Base-by-base conservation (phyloP, 1,284 basidiomycete species). In the Afroboletus lepidellus region DNA sequence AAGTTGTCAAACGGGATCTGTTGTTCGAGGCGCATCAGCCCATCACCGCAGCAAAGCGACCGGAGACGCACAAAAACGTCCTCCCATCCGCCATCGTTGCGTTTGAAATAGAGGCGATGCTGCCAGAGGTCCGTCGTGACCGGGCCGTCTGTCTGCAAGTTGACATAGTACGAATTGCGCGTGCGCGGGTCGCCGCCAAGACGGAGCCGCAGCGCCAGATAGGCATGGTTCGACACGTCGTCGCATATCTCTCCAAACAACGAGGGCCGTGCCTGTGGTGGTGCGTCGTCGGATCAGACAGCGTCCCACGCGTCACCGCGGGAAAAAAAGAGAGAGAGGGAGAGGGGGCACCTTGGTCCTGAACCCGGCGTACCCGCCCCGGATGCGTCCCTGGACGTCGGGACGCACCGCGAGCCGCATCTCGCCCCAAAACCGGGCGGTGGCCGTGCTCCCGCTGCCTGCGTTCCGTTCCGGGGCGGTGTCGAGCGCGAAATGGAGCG, bases 81-180 rank as follows among this genome's bases (percentile, higher is more conserved):
- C 67, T 94, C 90, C 93, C 94, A 96, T 11, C 76, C 74, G 16
- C 85, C 85, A 49, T 90, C 84, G 21, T 77, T 74, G 46, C 81
- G 77, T 51, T 80, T 75, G 67, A 94, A 90, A 70, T 84, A 91
- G 33, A 96, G 74, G 33, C 90, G 78, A 63, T 96, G 93, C 64
- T 95, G 94, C 85, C 92, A 96, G 20, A 96, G 74, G 69, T 94
- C 92, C 21, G 83, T 85, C 38, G 81, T 78, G 44, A 90, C 77
- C 3, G 87, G 84, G 2, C 90, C 88, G 46, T 87, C 81, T 3
- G 92, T 94, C 69, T 95, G 93, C 29, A 96, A 72, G 68, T 96
- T 96, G 53, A 93, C 90, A 62, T 89, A 93, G 71, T 92, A 93
- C 8, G 89, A 88, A 59, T 83, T 83, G 54, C 81, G 79, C 16